Evolutionary conservation across 139 green algal genomes (phyloP), one percentile per base, ranked within the genome.

Genomic region (Monoraphidium neglectum): DNA sequence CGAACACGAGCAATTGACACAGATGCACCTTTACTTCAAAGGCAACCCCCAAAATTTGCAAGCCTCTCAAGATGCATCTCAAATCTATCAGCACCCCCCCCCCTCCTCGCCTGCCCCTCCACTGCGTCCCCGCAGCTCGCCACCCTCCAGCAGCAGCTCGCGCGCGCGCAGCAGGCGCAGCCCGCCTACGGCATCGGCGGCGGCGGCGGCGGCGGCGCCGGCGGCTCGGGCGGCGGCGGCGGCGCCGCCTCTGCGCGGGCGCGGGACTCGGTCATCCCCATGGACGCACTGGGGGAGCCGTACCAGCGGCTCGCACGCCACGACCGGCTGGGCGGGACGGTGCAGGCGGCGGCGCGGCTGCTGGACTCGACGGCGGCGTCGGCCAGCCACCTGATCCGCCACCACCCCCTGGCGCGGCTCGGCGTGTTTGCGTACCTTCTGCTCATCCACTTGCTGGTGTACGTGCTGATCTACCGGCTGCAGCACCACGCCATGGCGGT

Each of bases 391-490:
- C 40, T 94, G 18, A 79, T 96, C n/a, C 83, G 84, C 32, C 87
- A 93, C 69, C 92, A 95, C 81, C 92, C 92, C 0, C 70, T 93
- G 33, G 87, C 81, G 26, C 87, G 92, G 26, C 80, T 96, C 24
- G 76, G 69, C 3, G 80, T 87, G 32, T 90, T 94, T 47, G 30
- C 60, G 24, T 96, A 96, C 64, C 35, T 92, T 3, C 53, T 93
- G 18, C 69, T 84, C 49, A 80, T 96, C 15, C 92, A 96, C 73
- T 35, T 93, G 32, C 93, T 93, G 68, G 76, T 95, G 5, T 95
- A 92, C 74, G 35, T 91, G 21, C 67, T 96, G 47, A 83, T 91
- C 23, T 73, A 79, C 33, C 79, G 86, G 24, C 81, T 94, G 75
- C 89, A 94, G 71, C 76, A 59, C 61, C 62, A 72, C 35, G 73